Conservation (phyloP, 371 early-diverging fungal genomes). For the Actinomucor elegans region DNA sequence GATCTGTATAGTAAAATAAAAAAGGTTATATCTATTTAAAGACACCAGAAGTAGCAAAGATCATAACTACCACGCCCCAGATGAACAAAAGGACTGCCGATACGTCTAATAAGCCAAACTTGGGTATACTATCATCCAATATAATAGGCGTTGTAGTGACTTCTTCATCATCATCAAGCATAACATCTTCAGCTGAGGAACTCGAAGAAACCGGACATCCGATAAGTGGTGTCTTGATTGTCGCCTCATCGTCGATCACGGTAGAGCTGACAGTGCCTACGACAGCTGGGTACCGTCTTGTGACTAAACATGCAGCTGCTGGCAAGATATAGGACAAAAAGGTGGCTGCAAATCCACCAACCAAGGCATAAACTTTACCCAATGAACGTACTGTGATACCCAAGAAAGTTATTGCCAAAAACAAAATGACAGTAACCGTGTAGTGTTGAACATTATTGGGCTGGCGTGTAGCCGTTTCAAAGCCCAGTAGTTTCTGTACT, state of each 20-base stretch:
- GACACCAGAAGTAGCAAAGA: constrained; percentile 37
- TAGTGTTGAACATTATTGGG: constrained; percentile 49
- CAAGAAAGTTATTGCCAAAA: constrained; percentile 36
- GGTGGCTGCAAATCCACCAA: constrained; percentile 58
- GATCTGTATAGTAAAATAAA: too few species aligned
- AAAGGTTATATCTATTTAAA: constrained; percentile 14
- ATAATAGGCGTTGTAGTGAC: not conserved
- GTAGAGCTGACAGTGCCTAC: not conserved
- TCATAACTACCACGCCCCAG: constrained; percentile 49
- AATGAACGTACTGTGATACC: constrained; percentile 49
- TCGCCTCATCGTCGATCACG: not conserved
- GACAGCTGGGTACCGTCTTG: constrained; percentile 14
- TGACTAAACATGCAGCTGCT: constrained; percentile 43
- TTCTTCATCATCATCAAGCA: not conserved
- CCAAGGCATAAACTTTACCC: constrained; percentile 54
- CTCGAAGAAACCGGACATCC: constrained; percentile 7
- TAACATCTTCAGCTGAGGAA: not conserved
- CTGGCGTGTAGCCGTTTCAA: constrained; percentile 41
- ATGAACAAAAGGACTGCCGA: constrained; percentile 34
- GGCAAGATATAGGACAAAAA: constrained; percentile 63
- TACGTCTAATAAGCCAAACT: constrained; percentile 27
- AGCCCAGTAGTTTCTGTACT: constrained; percentile 52
- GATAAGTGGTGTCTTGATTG: constrained; percentile 3
- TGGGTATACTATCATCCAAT: constrained; percentile 25
- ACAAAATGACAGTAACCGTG: constrained; percentile 42